Evolutionary conservation across 208 protist species (phyloP), one percentile per base, ranked within the genome.

Genomic region (Crithidia bombi): DNA sequence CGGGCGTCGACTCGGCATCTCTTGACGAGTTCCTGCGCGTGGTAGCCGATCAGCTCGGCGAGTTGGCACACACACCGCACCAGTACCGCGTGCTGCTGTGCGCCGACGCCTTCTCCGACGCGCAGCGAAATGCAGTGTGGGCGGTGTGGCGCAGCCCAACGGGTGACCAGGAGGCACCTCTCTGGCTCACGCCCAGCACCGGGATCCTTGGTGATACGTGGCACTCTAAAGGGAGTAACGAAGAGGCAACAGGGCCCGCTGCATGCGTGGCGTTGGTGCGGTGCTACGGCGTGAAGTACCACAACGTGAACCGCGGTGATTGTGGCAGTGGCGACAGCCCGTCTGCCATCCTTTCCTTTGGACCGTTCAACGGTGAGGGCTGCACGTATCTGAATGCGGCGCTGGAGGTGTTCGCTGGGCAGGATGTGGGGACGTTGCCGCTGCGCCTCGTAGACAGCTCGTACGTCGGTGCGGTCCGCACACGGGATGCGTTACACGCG

Each of bases 331-430:
- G 28, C 28, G 30, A 1, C 32, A 23, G 19, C 43, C 55, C 66
- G 5, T 15, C 9, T 19, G 74, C 74, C 26, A 59, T 82, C 21
- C 47, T 82, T 5, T 69, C 58, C 19, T 87, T 93, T 32, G 86
- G 84, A 0, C 80, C 73, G 1, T 44, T 68, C 0, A 77, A 38
- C 41, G 87, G 86, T 14, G 66, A 66, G 12, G 90, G 90, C 11
- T 79, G 89, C 63, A 80, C 46, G 3, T 95, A 89, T 65, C 76
- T 95, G 26, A 84, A 54, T 19, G 90, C 75, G 0, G 72, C 82
- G 2, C 47, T 86, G 23, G 80, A 85, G 43, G 61, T 77, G 12
- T 67, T 91, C 46, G 82, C 81, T 0, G 66, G 66, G 44, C 64
- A 65, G 23, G 78, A 79, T 44, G 25, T 91, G 17, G 81, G 85